Conservation (phyloP, 352 stramenopile genomes). For the Globisporangium irregulare region DNA sequence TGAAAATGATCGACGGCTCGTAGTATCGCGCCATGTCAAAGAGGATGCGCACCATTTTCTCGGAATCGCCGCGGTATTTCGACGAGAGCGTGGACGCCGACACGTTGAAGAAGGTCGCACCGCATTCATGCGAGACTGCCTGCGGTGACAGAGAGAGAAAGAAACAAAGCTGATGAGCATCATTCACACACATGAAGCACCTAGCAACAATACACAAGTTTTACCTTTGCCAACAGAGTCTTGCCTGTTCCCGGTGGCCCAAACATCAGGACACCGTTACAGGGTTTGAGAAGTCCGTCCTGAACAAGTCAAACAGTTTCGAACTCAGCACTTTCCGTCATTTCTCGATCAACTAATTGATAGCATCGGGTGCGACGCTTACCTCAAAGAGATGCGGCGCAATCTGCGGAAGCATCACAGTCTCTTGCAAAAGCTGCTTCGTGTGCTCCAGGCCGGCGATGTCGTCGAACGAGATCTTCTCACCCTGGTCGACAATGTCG, state of each 20-base stretch:
- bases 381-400: constrained; percentile 80
- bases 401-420: constrained; percentile 84
- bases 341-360: background rate
- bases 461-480: constrained; percentile 69
- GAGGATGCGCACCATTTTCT: constrained; percentile 96
- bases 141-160: constrained; percentile 16
- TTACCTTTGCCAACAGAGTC: constrained; percentile 77
- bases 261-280: constrained; percentile 85
- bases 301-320: too few species aligned
- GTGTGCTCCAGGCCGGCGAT: constrained; percentile 78
- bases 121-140: constrained; percentile 93
- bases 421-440: constrained; percentile 81
- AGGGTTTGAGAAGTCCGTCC: constrained; percentile 73
- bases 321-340: background rate
- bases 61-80: constrained; percentile 93
- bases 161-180: background rate
- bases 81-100: constrained; percentile 88
- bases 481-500: constrained; percentile 77
- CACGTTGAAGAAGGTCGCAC: constrained; percentile 98
- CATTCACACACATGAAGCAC: background rate
- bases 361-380: background rate
- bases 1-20: constrained; percentile 97
- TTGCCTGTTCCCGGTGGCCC: constrained; percentile 89
- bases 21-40: constrained; percentile 98
- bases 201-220: background rate